These are phyloP conservation scores for Epichloe coenophiala DNA, from an alignment of 2,329 filamentous ascomycete genomes.

Conservation along the genomic window DNA sequence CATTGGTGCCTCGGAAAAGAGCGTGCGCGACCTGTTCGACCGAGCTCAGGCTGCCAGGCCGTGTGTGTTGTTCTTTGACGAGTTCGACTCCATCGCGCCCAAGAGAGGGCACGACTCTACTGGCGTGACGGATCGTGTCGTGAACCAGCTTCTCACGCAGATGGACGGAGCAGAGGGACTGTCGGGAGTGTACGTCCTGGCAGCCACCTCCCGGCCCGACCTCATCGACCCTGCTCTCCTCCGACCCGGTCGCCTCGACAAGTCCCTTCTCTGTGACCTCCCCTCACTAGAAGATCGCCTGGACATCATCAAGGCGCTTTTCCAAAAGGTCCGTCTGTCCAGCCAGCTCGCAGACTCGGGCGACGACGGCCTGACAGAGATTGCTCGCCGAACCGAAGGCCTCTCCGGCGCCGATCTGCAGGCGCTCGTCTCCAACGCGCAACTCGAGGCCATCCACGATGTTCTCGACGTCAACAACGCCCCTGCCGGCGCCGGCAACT, in stretches of 20 bases:
- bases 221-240: slow-evolving; percentile 89
- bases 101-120: slow-evolving; percentile 96
- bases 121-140: slow-evolving; percentile 94
- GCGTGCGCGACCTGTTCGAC: slow-evolving; percentile 87
- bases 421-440: slow-evolving; percentile 88
- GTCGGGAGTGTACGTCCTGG: slow-evolving; percentile 88
- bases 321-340: slow-evolving; percentile 63
- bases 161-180: slow-evolving; percentile 98
- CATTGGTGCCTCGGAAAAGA: slow-evolving; percentile 98
- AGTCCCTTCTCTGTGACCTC: slow-evolving; percentile 84
- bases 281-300: slow-evolving; percentile 62
- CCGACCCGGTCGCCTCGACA: slow-evolving; percentile 83
- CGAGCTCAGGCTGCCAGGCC: slow-evolving; percentile 80
- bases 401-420: slow-evolving; percentile 93
- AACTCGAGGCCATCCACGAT: slow-evolving; percentile 93
- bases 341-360: slow-evolving; percentile 45
- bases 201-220: slow-evolving; percentile 85
- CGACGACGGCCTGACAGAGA: slow-evolving; percentile 48
- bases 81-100: slow-evolving; percentile 95
- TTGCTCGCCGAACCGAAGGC: slow-evolving; percentile 70
- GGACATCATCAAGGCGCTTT: slow-evolving; percentile 76
- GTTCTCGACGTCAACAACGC: slow-evolving; percentile 46
- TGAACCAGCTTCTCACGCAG: slow-evolving; percentile 94
- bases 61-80: slow-evolving; percentile 95
- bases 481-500: slow-evolving; percentile 21